Evolutionary conservation across 2,329 filamentous ascomycete genomes (phyloP).

Genomic region (Fusarium sororula): DNA sequence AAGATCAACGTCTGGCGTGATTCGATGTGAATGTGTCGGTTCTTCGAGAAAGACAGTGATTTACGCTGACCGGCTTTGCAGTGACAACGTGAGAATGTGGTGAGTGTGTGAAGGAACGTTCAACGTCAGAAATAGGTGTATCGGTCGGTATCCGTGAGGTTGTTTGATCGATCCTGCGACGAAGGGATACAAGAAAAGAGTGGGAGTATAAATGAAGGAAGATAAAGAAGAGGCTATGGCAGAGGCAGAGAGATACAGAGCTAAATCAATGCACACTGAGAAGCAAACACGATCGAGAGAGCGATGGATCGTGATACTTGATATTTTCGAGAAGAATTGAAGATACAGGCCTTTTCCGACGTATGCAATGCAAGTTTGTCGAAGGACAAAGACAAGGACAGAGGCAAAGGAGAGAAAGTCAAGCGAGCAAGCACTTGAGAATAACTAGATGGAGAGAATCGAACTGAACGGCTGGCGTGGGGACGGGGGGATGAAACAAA

Average conservation of each 20-base stretch:
- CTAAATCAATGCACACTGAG: slow-evolving; percentile 21
- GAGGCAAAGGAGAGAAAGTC: slow-evolving; percentile 34
- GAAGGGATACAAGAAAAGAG: slow-evolving; percentile 27
- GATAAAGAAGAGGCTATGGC: slow-evolving; percentile 7
- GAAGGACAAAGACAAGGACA: slow-evolving; percentile 27
- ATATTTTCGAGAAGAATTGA: slow-evolving; percentile 33
- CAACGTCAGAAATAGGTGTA: slow-evolving; percentile 43
- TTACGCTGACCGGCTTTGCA: slow-evolving; percentile 22
- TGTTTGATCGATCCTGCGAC: slow-evolving; percentile 43
- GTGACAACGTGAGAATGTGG: slow-evolving; percentile 15
- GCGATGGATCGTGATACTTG: slow-evolving; percentile 28
- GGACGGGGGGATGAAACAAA: slow-evolving; percentile 43
- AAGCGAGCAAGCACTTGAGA: slow-evolving; percentile 17
- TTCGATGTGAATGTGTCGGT: slow-evolving; percentile 19
- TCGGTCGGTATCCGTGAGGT: slow-evolving; percentile 36
- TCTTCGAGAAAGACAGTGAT: slow-evolving; percentile 33
- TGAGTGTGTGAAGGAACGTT: slow-evolving; percentile 40
- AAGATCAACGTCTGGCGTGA: slow-evolving; percentile 25
- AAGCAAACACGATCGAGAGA: slow-evolving; percentile 35
- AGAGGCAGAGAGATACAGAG: slow-evolving; percentile 10
- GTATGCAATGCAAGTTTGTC: slow-evolving; percentile 13
- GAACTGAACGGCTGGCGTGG: slow-evolving; percentile 19
- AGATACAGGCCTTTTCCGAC: slow-evolving; percentile 37
- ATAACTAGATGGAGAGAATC: slow-evolving; percentile 15
- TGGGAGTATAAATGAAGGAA: slow-evolving; percentile 15